Evolutionary conservation across 495 filamentous ascomycete species (phyloP), one percentile per base, ranked within the genome.

Genomic region (Durotheca rogersii): DNA sequence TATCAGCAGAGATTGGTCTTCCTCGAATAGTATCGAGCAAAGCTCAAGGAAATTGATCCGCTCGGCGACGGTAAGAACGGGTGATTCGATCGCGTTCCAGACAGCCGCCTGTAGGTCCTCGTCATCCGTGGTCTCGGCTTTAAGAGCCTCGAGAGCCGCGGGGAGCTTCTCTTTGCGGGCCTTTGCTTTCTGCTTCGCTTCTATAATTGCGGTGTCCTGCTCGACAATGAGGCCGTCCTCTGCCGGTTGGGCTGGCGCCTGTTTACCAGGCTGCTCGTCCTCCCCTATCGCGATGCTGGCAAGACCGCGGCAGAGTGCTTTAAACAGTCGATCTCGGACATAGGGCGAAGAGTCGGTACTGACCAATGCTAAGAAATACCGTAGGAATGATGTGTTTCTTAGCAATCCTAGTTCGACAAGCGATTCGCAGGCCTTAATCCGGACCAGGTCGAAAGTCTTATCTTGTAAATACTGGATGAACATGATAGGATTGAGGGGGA

Each of bases 201-300:
- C 80, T 2, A 85, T 84, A 14, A 81, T 75, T 14, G 66, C 67
- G 14, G 71, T 74, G 4, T 80, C 81, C 58, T 87, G 80, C 52
- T 95, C 89, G 42, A 97, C 82, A 35, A 95, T 83, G 52, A 98
- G 71, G n/a, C 79, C 83, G 39, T 78, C 80, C 11, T 55, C 58
- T 19, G 49, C 52, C 3, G 53, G 51, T 47, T 66, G 62, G 7
- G 51, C 43, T 61, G 67, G 60, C 5, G 60, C 45, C 29, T 55
- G 41, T 45, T 71, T 62, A 50, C 60, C 64, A 23, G 46, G 17
- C 42, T 63, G 36, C 23, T 53, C 41, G 9, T 65, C 60, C 39
- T 87, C 83, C 20, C 88, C 90, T 36, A 94, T 79, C 3, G 92
- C 92, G 43, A 96, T 78, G 44, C 82, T 78, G 2, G 88, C 94